phyloP scores from a whole-genome alignment of 2,329 filamentous ascomycete genomes.

The Trichoderma citrinoviride region DNA sequence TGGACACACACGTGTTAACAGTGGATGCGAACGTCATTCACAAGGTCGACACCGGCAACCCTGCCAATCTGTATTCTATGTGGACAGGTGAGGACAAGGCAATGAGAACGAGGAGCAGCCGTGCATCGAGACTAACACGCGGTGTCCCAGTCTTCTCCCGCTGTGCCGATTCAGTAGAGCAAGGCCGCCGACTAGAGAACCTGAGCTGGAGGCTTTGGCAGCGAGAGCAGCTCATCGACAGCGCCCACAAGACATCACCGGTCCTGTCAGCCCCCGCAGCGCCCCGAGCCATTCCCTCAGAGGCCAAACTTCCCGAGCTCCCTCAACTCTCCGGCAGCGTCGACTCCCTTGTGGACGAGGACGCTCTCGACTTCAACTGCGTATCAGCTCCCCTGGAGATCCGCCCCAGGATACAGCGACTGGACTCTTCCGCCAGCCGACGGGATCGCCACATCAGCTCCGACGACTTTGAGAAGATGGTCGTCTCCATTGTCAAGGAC shows the following conservation, averaged over 20 bases:
- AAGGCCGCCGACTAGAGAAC: slow-evolving; percentile 90
- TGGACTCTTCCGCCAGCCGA: slow-evolving; percentile 68
- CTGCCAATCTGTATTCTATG: slow-evolving; percentile 92
- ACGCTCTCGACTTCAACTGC: slow-evolving; percentile 56
- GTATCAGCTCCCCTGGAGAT: slow-evolving; percentile 58
- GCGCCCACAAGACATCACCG: slow-evolving; percentile 51
- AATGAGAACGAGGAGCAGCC: background rate
- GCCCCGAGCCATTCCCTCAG: slow-evolving; percentile 49
- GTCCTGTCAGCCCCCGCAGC: slow-evolving; percentile 42
- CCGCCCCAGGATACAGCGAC: slow-evolving; percentile 65
- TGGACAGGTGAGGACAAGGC: slow-evolving; percentile 75
- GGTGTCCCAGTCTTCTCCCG: slow-evolving; percentile 74
- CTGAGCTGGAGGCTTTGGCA: slow-evolving; percentile 96
- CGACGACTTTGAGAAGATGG: slow-evolving; percentile 88
- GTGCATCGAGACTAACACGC: slow-evolving; percentile 7
- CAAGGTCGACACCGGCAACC: slow-evolving; percentile 89
- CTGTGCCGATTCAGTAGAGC: slow-evolving; percentile 89
- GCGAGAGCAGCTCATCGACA: slow-evolving; percentile 75
- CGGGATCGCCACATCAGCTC: slow-evolving; percentile 89
- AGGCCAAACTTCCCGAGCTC: slow-evolving; percentile 50
- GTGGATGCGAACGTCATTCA: slow-evolving; percentile 90
- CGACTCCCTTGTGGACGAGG: slow-evolving; percentile 70
- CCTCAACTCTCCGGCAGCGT: slow-evolving; percentile 76
- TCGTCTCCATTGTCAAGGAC: slow-evolving; percentile 87
- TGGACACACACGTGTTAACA: slow-evolving; percentile 82